Base-by-base conservation (phyloP, 371 early-diverging fungal genomes). In the Rhizomucor pusillus region DNA sequence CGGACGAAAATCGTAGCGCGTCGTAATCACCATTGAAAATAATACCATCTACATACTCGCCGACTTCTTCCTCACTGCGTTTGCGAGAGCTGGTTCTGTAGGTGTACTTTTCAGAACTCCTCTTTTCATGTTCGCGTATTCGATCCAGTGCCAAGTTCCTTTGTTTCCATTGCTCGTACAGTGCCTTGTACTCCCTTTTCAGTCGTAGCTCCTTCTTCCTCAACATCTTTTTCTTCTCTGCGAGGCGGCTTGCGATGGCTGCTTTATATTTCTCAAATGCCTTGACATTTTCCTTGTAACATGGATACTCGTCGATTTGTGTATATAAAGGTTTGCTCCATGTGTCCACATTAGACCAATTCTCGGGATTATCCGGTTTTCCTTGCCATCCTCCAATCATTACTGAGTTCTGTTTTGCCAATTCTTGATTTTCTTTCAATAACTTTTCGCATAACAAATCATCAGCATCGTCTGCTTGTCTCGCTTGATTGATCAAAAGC, bases 291-390 rank as follows among this genome's bases (percentile, higher is more conserved):
- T 75, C 73, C 34, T 81, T 62, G 62, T 84, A 86, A 47, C 84
- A 87, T 23, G 85, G 82, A 63, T 82, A 88, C 20, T 88, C 86
- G 14, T 80, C 71, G 14, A 82, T 56, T 0, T 54, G 54, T 19
- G 57, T 46, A 55, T 73, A 78, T 4, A 78, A 11, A 16, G 68
- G 74, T 36, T 67, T 65, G 54, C 68, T 46, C 70, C 75, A 68
- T 35, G 60, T 56, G 37, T 71, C 67, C 34, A 69, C 53, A 47
- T 84, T 62, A 43, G 76, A 51, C 76, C 77, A 73, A 52, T 70
- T 63, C 6, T 64, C 65, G 3, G 50, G 41, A 33, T 65, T 51
- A 16, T 70, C 69, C 12, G 44, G 52, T 40, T 57, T 59, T 53
- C 56, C 67, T 59, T 65, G 64, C 73, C 79, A 57, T 6, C 77